Base-by-base conservation (phyloP, 139 green algal genomes). In the Coelastrella sp. region DNA sequence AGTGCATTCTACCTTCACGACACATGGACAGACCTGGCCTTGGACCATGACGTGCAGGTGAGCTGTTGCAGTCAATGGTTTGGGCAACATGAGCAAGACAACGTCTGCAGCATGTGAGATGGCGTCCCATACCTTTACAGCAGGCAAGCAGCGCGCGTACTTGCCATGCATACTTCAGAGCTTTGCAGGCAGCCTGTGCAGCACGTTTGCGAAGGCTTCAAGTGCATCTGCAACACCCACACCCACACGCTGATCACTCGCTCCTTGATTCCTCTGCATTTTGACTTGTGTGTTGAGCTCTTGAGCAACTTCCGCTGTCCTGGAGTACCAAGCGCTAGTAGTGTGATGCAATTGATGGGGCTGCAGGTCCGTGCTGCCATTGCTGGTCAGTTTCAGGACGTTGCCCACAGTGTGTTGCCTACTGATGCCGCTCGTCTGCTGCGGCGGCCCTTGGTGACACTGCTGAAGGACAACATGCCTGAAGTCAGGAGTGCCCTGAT, bases 391-490 rank as follows among this genome's bases (percentile, higher is more conserved):
- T 32, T 87, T 40, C 38, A 67, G 21, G 21, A 59, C 5, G 38
- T 87, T 37, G 83, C 85, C 5, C 23, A 38, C 2, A 67, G 75
- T 38, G 81, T 91, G 37, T 86, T 85, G 23, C 71, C 67, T 15
- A 82, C 92, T 30, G 76, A 87, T 5, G 91, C 87, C 60, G 48
- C 68, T 11, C 79, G 84, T 35, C 87, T 94, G 66, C 85, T 94
- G 68, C 91, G 83, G 8, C 78, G 87, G 78, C 88, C 89, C 38
- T 79, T 91, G 79, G 76, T 87, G 25, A 43, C 67, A 15, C 76
- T 94, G 87, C 73, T 95, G 81, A 86, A 85, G 3, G 92, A 94
- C 59, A 87, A 89, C 37, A 79, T 50, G 48, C 62, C 43, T 35
- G 77, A 74, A 6, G 92, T 95, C 45, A 66, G 88, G 68, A 72